Percentiles rank a stretch among this genome's conserved stretches.
These are phyloP conservation scores for Malus hybrid DNA, from an alignment of 331 rosid genomes.

Conservation along the genomic window DNA sequence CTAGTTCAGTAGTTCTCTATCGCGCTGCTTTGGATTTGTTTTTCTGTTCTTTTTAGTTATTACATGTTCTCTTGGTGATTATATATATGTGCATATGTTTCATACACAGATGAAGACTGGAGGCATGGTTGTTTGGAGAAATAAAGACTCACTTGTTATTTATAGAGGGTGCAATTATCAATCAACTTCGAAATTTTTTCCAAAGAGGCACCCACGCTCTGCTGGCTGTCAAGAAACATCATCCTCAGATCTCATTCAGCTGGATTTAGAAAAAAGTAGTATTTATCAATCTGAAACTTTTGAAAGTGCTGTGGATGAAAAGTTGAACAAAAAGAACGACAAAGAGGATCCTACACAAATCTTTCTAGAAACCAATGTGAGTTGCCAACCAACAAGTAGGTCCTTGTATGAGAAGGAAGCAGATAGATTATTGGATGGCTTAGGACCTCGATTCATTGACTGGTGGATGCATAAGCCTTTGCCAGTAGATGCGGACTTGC, in stretches of 20 bases:
- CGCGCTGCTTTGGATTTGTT: not conserved
- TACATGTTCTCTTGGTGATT: slow-evolving; percentile 12
- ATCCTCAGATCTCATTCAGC: slow-evolving; percentile 12
- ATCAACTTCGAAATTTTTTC: slow-evolving; percentile 14
- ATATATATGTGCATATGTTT: slow-evolving; percentile 14
- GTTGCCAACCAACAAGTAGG: slow-evolving; percentile 23
- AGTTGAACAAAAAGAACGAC: slow-evolving; percentile 6
- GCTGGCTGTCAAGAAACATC: slow-evolving; percentile 14
- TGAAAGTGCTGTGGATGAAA: slow-evolving; percentile 18
- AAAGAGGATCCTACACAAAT: slow-evolving; percentile 13
- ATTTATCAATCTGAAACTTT: slow-evolving; percentile 8
- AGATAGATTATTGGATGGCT: slow-evolving; percentile 66
- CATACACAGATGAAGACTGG: slow-evolving; percentile 60
- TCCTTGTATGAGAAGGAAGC: slow-evolving; percentile 79
- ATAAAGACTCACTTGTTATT: slow-evolving; percentile 60
- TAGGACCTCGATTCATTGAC: slow-evolving; percentile 85
- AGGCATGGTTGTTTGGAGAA: slow-evolving; percentile 76
- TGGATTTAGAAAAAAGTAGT: slow-evolving; percentile 18
- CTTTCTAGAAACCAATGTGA: slow-evolving; percentile 4
- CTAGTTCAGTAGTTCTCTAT: not conserved
- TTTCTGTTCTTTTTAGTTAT: not conserved
- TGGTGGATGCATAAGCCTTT: slow-evolving; percentile 96
- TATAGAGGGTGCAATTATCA: slow-evolving; percentile 52
- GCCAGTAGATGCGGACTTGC: slow-evolving; percentile 88
- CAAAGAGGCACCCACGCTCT: slow-evolving; percentile 16